These are phyloP conservation scores for Auxenochlorella protothecoides DNA, from an alignment of 139 green algal genomes.

Conservation along the genomic window DNA sequence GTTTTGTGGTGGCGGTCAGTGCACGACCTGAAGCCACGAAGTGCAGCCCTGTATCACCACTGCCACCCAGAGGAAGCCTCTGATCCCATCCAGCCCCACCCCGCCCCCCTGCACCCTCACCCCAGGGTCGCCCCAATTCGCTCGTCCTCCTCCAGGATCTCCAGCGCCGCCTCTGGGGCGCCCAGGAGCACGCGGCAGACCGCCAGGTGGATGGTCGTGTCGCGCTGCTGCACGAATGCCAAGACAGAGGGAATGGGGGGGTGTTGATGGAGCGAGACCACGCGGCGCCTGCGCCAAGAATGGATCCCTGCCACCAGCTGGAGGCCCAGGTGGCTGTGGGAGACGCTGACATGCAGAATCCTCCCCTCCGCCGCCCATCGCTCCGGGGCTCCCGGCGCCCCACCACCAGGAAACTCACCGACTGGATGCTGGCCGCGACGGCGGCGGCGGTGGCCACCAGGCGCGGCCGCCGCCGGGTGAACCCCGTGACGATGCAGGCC, in stretches of 20 bases:
- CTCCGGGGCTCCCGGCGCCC: too few species aligned
- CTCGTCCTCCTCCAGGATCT: slow-evolving; percentile 19
- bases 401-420: too few species aligned
- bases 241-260: too few species aligned
- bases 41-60: background rate
- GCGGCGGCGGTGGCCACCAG: slow-evolving; percentile 23
- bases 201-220: slow-evolving; percentile 16
- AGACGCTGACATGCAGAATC: too few species aligned
- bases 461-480: slow-evolving; percentile 33
- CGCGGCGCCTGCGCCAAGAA: too few species aligned
- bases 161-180: slow-evolving; percentile 12
- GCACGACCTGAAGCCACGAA: background rate
- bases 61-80: too few species aligned
- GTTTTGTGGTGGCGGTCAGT: too few species aligned
- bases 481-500: slow-evolving; percentile 48
- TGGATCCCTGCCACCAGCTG: too few species aligned
- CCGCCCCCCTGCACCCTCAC: background rate
- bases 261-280: too few species aligned
- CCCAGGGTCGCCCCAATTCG: background rate
- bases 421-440: too few species aligned
- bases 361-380: too few species aligned
- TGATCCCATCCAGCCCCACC: background rate
- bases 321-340: too few species aligned
- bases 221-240: slow-evolving; percentile 1
- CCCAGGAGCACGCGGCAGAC: slow-evolving; percentile 25